Base-by-base conservation (phyloP, 768 basidiomycete species). In the Kwoniella bestiolae region DNA sequence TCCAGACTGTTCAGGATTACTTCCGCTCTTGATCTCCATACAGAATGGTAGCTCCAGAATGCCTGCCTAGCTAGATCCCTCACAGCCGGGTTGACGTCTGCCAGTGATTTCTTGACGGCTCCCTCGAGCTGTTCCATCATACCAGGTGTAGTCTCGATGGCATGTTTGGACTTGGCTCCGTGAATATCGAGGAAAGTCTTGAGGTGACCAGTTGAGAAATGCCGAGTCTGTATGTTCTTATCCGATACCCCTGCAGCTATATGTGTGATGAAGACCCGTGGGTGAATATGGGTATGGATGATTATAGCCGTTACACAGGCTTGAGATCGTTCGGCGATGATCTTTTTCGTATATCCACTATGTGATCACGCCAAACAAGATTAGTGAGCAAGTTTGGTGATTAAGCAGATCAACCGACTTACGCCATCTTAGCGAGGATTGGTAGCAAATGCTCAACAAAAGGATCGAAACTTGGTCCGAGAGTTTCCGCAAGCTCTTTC, bases 321-420 rank as follows among this genome's bases (percentile, higher is more conserved):
- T 78, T 97, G 96, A 0, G 94, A 91, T 65, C 89, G 89, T 61
- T 92, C 89, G 3, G 90, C 92, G 25, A 88, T 86, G 52, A 97
- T 88, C 79, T 94, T 95, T 82, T 99, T 99, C 32, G 94, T 97
- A 60, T 91, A 88, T 7, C 88, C 88, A 29, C 78, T 75, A 62
- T 21, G 41, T 14, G 3, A 29, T 18, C 18, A 57, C n/a, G n/a
- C 14, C 8, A 21, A 35, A 38, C 11, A 14, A 31, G 28, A 55
- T 63, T 35, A 23, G 34, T 41, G 35, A 16, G 14, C 21, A 56
- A 56, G 8, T 29, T 9, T 16, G 56, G 38, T n/a, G n/a, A n/a
- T n/a, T n/a, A 5, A 25, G 7, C 21, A 44, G 26, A 4, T 28
- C 23, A 21, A 32, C 5, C 25, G 31, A 73, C 72, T 66, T 59